Base-by-base conservation (phyloP, 2,329 filamentous ascomycete genomes). In the Fulvia fulva region DNA sequence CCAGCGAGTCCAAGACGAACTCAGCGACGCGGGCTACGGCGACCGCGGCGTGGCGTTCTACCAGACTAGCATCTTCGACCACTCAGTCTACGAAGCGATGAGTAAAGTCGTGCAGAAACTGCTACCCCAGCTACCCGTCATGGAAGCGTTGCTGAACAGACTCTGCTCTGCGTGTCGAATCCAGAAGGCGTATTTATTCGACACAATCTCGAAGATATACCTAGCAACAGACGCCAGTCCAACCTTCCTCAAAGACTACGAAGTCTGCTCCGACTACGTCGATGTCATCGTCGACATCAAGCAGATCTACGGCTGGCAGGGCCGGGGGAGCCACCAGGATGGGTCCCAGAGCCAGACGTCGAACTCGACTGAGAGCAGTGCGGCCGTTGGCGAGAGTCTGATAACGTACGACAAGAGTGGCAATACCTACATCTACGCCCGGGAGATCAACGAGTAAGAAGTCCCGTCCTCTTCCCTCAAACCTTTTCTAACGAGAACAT, bases 101-200 rank as follows among this genome's bases (percentile, higher is more conserved):
- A 93, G 88, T 78, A 97, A 97, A 75, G 93, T 99, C 63, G 96
- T 99, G 63, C 94, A 99, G 75, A 97, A 97, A 74, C 83, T 99
- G 28, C 93, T 99, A 53, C 93, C 94, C 0, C 90, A 96, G 62
- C 83, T 99, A 7, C 90, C 91, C 5, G 95, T 92, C 25, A 85
- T 99, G 56, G 94, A 99, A 76, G 89, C 91, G 52, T 84, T 99
- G 75, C 87, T 99, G 69, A 97, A 95, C 69, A 94, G 93, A 65
- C 83, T 99, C 44, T 95, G 91, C 77, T 90, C 89, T 61, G 94
- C 91, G 14, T 97, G 92, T 71, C 89, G 90, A 50, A 97, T 99
- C 72, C 92, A 97, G 73, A 99, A 99, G 76, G 93, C 92, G 3
- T 99, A 99, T 73, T 85, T 99, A 6, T 99, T 99, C 72, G 95